A percentile compares a stretch with the other conserved stretches of the same genome.
Conservation (phyloP, 495 filamentous ascomycete genomes). For the Rostrohypoxylon terebratum region DNA sequence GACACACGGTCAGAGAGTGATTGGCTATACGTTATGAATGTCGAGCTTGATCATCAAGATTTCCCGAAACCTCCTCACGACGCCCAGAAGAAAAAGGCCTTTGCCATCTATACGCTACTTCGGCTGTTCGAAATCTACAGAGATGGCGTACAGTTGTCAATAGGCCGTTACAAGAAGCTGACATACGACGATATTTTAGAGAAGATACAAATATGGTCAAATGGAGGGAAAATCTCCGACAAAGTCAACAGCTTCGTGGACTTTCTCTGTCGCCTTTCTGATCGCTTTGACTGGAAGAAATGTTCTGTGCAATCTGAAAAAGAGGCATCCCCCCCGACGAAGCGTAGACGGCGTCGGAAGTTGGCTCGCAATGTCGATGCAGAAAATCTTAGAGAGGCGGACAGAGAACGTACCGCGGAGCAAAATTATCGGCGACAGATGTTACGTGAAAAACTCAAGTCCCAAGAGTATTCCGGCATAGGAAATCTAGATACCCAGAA, state of each 20-base stretch:
- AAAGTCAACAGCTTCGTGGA: slow-evolving; percentile 6
- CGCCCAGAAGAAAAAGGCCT: slow-evolving; percentile 16
- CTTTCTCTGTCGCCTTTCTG: slow-evolving; percentile 39
- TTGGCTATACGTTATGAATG: slow-evolving; percentile 17
- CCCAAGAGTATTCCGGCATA: slow-evolving; percentile 47
- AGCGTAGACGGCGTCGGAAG: slow-evolving; percentile 52
- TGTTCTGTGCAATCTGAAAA: neutral
- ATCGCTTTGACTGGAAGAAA: slow-evolving; percentile 39
- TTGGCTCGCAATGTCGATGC: slow-evolving; percentile 61
- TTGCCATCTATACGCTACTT: slow-evolving; percentile 33
- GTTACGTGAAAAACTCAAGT: slow-evolving; percentile 55
- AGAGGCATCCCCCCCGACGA: slow-evolving; percentile 12
- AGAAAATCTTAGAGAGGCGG: slow-evolving; percentile 59
- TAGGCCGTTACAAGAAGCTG: slow-evolving; percentile 32
- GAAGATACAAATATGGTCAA: slow-evolving; percentile 7
- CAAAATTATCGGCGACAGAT: slow-evolving; percentile 62
- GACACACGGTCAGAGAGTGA: neutral
- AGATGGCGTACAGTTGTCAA: slow-evolving; percentile 6
- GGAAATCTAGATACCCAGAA: slow-evolving; percentile 45
- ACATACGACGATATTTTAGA: slow-evolving; percentile 22
- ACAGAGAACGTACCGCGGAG: slow-evolving; percentile 57
- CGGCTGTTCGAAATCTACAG: slow-evolving; percentile 42
- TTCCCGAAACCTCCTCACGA: slow-evolving; percentile 32
- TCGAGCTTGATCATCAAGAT: slow-evolving; percentile 10
- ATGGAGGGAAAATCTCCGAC: neutral